phyloP scores from a whole-genome alignment of 164 flowering plant genomes.

The Vitis labrusca region DNA sequence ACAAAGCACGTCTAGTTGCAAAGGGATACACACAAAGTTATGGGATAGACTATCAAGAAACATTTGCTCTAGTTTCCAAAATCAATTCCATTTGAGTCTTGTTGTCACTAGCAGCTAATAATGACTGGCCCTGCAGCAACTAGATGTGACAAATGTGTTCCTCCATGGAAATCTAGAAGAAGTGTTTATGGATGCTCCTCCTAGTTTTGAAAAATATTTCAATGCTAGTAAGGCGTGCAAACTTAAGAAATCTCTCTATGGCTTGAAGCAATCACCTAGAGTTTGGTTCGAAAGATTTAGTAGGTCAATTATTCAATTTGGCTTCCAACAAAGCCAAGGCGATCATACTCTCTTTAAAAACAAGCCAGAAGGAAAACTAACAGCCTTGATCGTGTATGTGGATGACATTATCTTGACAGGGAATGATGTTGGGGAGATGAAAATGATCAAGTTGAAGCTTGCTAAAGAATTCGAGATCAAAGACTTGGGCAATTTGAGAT shows the following conservation, averaged over 20 bases:
- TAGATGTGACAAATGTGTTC: too few relatives aligned
- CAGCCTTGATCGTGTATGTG: neutral
- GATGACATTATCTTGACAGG: neutral
- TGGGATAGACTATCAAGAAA: neutral
- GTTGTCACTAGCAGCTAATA: neutral
- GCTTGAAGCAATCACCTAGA: too few relatives aligned
- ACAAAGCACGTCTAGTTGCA: too few relatives aligned
- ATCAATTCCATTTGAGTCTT: neutral
- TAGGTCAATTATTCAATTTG: neutral
- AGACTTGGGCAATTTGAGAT: too few relatives aligned
- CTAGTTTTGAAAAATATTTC: too few relatives aligned
- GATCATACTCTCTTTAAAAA: neutral
- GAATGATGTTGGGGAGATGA: neutral
- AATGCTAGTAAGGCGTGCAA: neutral
- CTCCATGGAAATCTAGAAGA: too few relatives aligned
- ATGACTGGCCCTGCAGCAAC: neutral
- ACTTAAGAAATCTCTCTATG: neutral
- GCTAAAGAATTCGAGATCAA: too few relatives aligned
- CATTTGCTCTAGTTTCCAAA: neutral
- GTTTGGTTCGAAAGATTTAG: neutral
- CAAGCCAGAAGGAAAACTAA: too few relatives aligned
- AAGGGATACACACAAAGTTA: too few relatives aligned
- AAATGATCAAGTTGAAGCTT: too few relatives aligned
- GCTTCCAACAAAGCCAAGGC: neutral
- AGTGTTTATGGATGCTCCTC: too few relatives aligned